Percentiles rank a stretch among this genome's conserved stretches.
Evolutionary conservation across 768 basidiomycete genomes (phyloP).

Genomic region (Clavulina sp.): DNA sequence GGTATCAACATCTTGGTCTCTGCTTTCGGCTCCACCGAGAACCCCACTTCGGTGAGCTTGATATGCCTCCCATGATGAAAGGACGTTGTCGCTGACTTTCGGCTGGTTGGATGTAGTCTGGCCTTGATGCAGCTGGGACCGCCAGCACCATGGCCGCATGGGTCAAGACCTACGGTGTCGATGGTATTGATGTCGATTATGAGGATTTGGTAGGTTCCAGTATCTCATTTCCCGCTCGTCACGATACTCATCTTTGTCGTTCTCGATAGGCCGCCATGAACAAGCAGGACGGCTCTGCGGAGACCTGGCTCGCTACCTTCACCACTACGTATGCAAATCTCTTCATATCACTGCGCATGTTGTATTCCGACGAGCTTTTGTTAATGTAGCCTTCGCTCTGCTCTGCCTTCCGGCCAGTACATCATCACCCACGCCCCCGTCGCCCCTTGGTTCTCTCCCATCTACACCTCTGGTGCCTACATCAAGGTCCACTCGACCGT

Average conservation of each 20-base stretch:
- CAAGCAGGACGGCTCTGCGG: constrained; percentile 3
- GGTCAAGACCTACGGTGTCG: constrained; percentile 8
- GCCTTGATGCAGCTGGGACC: neutral
- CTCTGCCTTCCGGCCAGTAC: constrained; percentile 6
- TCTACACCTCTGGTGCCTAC: constrained; percentile 8
- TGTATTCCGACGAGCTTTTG: too few relatives aligned
- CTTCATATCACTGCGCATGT: too few relatives aligned
- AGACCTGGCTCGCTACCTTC: constrained; percentile 6
- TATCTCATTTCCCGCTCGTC: neutral
- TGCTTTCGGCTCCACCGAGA: constrained; percentile 6
- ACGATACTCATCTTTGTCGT: neutral
- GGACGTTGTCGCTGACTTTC: too few relatives aligned
- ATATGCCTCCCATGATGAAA: too few relatives aligned
- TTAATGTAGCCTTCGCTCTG: constrained; percentile 4
- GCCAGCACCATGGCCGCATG: constrained; percentile 6
- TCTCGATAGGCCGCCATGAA: too few relatives aligned
- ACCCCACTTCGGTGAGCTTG: neutral
- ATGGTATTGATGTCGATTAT: constrained; percentile 11
- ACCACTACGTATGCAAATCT: too few relatives aligned
- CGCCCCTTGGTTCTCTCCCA: constrained; percentile 6
- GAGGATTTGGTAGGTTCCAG: constrained; percentile 6
- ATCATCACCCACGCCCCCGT: constrained; percentile 11
- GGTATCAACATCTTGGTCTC: constrained; percentile 10
- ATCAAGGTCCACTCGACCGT: constrained; percentile 3
- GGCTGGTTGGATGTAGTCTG: too few relatives aligned